Evolutionary conservation across 2,329 filamentous ascomycete genomes (phyloP), one percentile per base, ranked within the genome.

Genomic region (Neonectria ditissima): DNA sequence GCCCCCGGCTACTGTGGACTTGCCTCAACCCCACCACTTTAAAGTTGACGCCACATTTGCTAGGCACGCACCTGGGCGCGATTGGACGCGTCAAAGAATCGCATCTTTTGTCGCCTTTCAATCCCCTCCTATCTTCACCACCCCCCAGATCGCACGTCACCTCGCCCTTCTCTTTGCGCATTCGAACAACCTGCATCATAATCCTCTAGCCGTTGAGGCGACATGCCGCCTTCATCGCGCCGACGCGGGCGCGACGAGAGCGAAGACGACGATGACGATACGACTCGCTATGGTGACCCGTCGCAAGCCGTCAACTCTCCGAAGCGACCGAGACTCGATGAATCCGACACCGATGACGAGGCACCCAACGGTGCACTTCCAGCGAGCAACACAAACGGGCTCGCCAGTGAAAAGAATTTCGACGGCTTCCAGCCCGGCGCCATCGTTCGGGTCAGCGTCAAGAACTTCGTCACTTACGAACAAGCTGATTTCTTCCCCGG

Each of bases 401-500:
- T 48, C 30, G 47, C 63, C 10, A 67, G 65, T 43, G 57, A 47
- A 28, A 50, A 54, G 39, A 60, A 66, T 66, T 48, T 65, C 50
- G 76, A 79, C 16, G 74, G 75, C 10, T 88, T 86, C 65, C 86
- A 92, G 67, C 89, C 94, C 3, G 96, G 96, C 11, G 91, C 96
- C 10, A 97, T 99, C 70, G 89, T 97, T 52, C 89, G 94, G 37
- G 93, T 99, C 51, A 91, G 89, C 70, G 85, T 98, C 47, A 87
- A 86, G 52, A 92, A 98, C 78, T 99, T 99, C 72, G 93, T 99
- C 59, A 99, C 96, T 0, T 99, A 99, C 80, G 94, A 92, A 53
- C 89, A 91, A 56, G 95, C 94, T 59, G 94, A 97, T 69, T 97
- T 98, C 78, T 88, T 91, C 62, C 93, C 94, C 13, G 96, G 96